A percentile compares a stretch with the other conserved stretches of the same genome.
These are phyloP conservation scores for Westerdykella ornata DNA, from an alignment of 2,329 filamentous ascomycete species.

Conservation along the genomic window DNA sequence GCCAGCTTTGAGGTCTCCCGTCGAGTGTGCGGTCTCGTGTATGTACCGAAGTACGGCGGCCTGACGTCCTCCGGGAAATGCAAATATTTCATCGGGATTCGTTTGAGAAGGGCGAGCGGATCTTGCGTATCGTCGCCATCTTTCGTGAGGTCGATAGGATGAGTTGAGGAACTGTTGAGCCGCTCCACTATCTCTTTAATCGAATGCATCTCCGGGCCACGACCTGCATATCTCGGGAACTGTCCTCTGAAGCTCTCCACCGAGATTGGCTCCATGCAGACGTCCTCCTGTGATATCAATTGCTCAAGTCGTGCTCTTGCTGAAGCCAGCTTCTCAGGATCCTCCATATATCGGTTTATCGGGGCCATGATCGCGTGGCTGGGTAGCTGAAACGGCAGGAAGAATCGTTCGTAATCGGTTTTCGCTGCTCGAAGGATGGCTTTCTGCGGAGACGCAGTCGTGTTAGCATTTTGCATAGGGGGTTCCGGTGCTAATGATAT, in stretches of 20 bases:
- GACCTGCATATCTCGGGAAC: constrained; percentile 10
- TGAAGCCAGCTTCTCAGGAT: constrained; percentile 21
- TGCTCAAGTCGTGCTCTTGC: constrained; percentile 25
- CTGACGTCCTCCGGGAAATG: constrained; percentile 57
- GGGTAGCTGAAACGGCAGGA: constrained; percentile 76
- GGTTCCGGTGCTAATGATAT: constrained; percentile 22
- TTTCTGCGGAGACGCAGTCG: constrained; percentile 33
- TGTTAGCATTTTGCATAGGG: constrained; percentile 20
- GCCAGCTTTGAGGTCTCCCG: constrained; percentile 43
- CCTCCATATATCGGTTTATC: constrained; percentile 33
- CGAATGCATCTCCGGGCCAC: constrained; percentile 2
- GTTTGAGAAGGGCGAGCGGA: constrained; percentile 43
- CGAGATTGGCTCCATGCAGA: constrained; percentile 11
- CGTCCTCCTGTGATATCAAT: constrained; percentile 14
- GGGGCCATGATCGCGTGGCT: constrained; percentile 65
- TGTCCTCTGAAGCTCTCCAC: constrained; percentile 13
- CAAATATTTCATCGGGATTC: constrained; percentile 58
- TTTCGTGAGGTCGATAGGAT: constrained; percentile 41
- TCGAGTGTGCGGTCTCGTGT: constrained; percentile 53
- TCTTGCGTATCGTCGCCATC: constrained; percentile 20
- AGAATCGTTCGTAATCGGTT: constrained; percentile 53
- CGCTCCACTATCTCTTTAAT: constrained; percentile 39
- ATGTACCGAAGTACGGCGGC: constrained; percentile 65
- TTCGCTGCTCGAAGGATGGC: constrained; percentile 24
- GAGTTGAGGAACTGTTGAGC: constrained; percentile 38